Evolutionary conservation across 179 eudicot genomes (phyloP).

Genomic region (Beta corolliflora): DNA sequence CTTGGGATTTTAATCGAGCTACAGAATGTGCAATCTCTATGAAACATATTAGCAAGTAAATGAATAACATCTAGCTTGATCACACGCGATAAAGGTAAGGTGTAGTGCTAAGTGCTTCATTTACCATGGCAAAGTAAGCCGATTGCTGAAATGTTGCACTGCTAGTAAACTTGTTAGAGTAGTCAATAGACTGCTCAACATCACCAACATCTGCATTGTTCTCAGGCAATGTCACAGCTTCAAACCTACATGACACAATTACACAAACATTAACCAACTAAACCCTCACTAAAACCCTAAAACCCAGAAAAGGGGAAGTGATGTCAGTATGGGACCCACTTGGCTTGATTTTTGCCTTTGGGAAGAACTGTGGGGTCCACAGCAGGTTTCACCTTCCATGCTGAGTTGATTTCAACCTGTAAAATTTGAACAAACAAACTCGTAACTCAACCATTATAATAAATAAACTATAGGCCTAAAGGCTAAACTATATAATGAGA

Average conservation of each 20-base stretch:
- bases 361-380: conserved; percentile 83
- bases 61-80: neutral
- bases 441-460: neutral
- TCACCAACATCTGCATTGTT: conserved; percentile 58
- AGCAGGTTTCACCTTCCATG: conserved; percentile 83
- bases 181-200: conserved; percentile 56
- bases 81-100: neutral
- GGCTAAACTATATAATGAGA: neutral
- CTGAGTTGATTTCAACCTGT: conserved; percentile 80
- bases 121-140: conserved; percentile 75
- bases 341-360: conserved; percentile 82
- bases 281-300: conserved; percentile 4
- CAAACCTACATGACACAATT: conserved; percentile 51
- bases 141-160: conserved; percentile 57
- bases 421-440: neutral
- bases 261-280: conserved; percentile 1
- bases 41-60: conserved; percentile 3
- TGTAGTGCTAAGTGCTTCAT: neutral
- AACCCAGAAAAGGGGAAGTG: neutral
- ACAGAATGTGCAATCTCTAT: neutral
- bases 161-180: conserved; percentile 35
- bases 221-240: conserved; percentile 76
- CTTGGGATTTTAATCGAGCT: neutral
- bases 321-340: conserved; percentile 41
- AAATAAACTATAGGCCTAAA: too few species aligned